A percentile compares a stretch with the other conserved stretches of the same genome.
These are phyloP conservation scores for Viola odorata DNA, from an alignment of 345 rosid genomes.

Conservation along the genomic window DNA sequence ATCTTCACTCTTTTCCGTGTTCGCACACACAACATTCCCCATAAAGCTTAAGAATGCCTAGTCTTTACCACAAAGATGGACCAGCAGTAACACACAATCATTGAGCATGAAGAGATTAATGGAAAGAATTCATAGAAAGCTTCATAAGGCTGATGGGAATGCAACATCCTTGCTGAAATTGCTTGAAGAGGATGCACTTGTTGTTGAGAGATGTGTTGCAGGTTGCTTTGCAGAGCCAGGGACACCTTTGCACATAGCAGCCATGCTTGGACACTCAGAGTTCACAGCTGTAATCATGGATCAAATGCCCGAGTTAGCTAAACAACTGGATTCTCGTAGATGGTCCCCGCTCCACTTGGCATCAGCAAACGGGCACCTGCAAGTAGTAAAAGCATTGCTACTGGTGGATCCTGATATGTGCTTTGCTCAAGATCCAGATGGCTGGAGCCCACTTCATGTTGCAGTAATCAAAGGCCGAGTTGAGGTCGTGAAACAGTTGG, in stretches of 20 bases:
- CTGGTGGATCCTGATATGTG: constrained; percentile 2
- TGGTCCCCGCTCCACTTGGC: constrained; percentile 15
- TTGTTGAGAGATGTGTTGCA: not conserved
- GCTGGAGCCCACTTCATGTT: constrained; percentile 11
- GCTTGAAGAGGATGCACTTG: constrained; percentile 2
- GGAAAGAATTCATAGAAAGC: not conserved
- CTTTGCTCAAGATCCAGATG: not conserved
- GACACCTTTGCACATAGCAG: constrained; percentile 14
- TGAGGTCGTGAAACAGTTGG: not conserved
- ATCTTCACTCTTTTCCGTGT: no score
- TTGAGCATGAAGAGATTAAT: not conserved
- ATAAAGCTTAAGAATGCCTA: no score
- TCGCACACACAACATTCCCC: no score
- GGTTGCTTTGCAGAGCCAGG: not conserved
- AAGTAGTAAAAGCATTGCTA: constrained; percentile 1
- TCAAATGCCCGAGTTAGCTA: constrained; percentile 4
- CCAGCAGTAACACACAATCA: not conserved
- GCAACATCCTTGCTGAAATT: not conserved
- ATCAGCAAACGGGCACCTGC: constrained; percentile 9
- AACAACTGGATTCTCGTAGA: constrained; percentile 3
- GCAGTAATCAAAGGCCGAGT: constrained; percentile 7
- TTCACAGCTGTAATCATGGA: not conserved
- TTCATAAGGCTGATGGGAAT: not conserved
- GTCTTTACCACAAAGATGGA: no score
- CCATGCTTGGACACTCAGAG: constrained; percentile 11